Evolutionary conservation across 2,329 filamentous ascomycete genomes (phyloP).

Genomic region (Penicillium sp.): DNA sequence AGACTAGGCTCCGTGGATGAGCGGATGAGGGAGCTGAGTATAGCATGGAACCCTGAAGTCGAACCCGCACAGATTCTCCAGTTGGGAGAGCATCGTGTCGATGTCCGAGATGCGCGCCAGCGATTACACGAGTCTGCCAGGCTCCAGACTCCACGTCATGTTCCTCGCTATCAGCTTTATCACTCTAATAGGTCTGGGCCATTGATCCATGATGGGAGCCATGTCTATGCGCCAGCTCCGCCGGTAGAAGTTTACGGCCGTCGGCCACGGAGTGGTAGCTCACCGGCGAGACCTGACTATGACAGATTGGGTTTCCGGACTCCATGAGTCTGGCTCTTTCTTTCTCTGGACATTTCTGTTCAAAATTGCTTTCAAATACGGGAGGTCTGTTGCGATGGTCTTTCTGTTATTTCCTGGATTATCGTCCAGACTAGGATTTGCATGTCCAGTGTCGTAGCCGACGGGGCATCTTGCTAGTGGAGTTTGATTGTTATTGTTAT

Average conservation of each 20-base stretch:
- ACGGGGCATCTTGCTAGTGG: neutral
- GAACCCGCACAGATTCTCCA: conserved; percentile 18
- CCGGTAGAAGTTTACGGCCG: conserved; percentile 14
- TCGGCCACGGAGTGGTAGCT: conserved; percentile 33
- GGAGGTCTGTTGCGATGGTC: neutral
- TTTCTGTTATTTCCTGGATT: neutral
- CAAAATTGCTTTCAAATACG: neutral
- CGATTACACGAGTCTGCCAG: conserved; percentile 19
- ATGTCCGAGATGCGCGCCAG: conserved; percentile 29
- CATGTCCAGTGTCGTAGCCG: neutral
- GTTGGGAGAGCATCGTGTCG: conserved; percentile 29
- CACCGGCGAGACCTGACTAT: conserved; percentile 26
- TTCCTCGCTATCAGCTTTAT: conserved; percentile 23
- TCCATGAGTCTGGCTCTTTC: neutral
- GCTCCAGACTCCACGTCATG: conserved; percentile 15
- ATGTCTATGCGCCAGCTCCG: conserved; percentile 13
- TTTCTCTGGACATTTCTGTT: neutral
- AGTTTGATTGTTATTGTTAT: neutral
- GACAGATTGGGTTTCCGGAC: conserved; percentile 22
- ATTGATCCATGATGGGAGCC: conserved; percentile 22
- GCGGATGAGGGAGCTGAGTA: conserved; percentile 9
- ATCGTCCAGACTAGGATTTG: neutral
- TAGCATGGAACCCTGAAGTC: conserved; percentile 15
- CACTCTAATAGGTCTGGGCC: conserved; percentile 30
- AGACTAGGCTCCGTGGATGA: conserved; percentile 22